Evolutionary conservation across 768 basidiomycete species (phyloP).

Genomic region (Strobilomyces dryophilus): DNA sequence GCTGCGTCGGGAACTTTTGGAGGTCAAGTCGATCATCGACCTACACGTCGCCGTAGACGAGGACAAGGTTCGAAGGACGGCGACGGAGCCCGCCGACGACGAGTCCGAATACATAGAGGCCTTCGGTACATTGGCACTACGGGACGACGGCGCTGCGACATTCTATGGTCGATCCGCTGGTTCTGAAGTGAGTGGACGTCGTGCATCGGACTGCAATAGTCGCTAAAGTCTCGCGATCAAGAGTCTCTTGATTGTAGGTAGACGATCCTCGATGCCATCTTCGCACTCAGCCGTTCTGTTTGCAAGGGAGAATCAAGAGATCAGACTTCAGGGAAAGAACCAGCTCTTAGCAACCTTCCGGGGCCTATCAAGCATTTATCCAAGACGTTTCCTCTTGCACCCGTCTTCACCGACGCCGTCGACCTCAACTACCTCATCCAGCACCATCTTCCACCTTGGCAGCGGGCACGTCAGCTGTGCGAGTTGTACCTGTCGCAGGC

Average conservation of each 20-base stretch:
- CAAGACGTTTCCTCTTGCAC: conserved; percentile 49
- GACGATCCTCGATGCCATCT: neutral
- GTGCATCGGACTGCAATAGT: conserved; percentile 21
- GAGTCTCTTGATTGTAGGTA: conserved; percentile 55
- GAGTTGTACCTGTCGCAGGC: conserved; percentile 75
- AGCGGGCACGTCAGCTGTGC: conserved; percentile 53
- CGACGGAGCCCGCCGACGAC: conserved; percentile 27
- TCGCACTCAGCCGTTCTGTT: neutral
- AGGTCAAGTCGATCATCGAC: conserved; percentile 67
- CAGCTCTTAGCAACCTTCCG: conserved; percentile 20
- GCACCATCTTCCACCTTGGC: conserved; percentile 54
- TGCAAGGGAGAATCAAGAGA: conserved; percentile 24
- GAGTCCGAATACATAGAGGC: conserved; percentile 58
- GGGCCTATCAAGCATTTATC: conserved; percentile 26
- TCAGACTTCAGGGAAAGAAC: neutral
- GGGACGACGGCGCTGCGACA: conserved; percentile 65
- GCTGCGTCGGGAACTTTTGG: conserved; percentile 54
- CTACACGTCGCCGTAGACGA: conserved; percentile 54
- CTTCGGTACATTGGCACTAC: conserved; percentile 65
- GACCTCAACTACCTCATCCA: conserved; percentile 45
- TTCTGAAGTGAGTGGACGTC: conserved; percentile 50
- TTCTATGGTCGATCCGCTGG: conserved; percentile 74
- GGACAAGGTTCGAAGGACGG: conserved; percentile 24
- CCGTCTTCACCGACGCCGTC: conserved; percentile 30
- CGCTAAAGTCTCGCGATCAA: conserved; percentile 18